These are phyloP conservation scores for Monilinia fructicola DNA, from an alignment of 2,329 filamentous ascomycete genomes.

Conservation along the genomic window DNA sequence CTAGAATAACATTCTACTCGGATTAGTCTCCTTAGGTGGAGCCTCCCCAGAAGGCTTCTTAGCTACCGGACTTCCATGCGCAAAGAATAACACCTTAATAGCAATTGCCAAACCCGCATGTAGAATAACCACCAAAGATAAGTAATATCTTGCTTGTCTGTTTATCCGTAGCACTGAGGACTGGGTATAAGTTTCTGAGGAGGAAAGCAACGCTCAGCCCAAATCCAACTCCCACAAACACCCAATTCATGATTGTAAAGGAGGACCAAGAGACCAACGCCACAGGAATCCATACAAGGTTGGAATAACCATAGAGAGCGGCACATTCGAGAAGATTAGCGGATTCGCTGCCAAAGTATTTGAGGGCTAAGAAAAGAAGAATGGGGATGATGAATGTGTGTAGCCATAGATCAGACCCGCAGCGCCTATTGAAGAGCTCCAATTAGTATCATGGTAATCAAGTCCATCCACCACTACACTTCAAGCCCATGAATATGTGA, in stretches of 20 bases:
- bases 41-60: constrained; percentile 25
- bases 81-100: constrained; percentile 97
- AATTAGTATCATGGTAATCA: not conserved
- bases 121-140: constrained; percentile 77
- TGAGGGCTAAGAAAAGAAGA: constrained; percentile 80
- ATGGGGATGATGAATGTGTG: constrained; percentile 87
- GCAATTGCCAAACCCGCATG: constrained; percentile 89
- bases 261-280: constrained; percentile 89
- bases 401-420: constrained; percentile 95
- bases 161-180: constrained; percentile 87
- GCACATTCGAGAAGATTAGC: constrained; percentile 94
- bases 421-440: constrained; percentile 54
- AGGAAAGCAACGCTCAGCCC: constrained; percentile 80
- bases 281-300: constrained; percentile 95
- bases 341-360: constrained; percentile 92
- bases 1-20: constrained; percentile 25
- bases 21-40: constrained; percentile 24
- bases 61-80: constrained; percentile 63
- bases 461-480: not conserved
- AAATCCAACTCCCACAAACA: constrained; percentile 86
- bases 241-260: constrained; percentile 83
- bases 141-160: constrained; percentile 88
- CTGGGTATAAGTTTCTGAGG: constrained; percentile 82
- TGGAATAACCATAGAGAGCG: constrained; percentile 93
- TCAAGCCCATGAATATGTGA: not conserved